phyloP scores from a whole-genome alignment of 73 alveolate genomes.

The Tetrahymena elliotti region DNA sequence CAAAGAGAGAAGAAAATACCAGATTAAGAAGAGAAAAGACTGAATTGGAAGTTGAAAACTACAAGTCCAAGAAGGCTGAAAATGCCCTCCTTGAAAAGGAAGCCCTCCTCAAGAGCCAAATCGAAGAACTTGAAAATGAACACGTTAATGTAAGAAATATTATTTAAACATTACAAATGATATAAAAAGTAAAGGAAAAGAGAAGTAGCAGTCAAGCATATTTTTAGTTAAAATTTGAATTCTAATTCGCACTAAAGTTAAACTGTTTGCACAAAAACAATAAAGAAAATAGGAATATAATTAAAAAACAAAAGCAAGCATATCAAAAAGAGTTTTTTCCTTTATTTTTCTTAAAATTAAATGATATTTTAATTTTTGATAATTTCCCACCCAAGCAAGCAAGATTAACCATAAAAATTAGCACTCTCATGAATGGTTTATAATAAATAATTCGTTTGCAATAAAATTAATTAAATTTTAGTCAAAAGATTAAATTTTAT shows the following conservation, averaged over 20 bases:
- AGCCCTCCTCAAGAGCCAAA: not conserved
- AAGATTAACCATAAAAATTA: not conserved
- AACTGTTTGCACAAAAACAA: not conserved
- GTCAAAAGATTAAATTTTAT: not conserved
- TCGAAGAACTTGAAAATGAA: not conserved
- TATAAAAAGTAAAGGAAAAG: not conserved
- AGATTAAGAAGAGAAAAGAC: not conserved
- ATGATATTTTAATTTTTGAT: not conserved
- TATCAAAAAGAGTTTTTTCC: not conserved
- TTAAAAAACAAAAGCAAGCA: not conserved
- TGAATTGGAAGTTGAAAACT: not conserved
- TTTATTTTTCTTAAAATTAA: not conserved
- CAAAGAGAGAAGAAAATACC: not conserved
- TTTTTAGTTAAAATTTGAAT: not conserved
- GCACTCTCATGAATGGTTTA: not conserved
- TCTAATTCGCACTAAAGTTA: not conserved
- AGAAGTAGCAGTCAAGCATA: not conserved
- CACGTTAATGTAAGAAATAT: not conserved
- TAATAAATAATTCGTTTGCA: not conserved
- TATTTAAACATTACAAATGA: not conserved
- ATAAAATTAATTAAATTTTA: not conserved
- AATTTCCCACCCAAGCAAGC: not conserved
- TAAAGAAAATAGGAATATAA: no score
- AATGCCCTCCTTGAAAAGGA: not conserved
- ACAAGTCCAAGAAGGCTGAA: not conserved